phyloP scores from a whole-genome alignment of 768 basidiomycete genomes.

The Cystobasidium ongulense region DNA sequence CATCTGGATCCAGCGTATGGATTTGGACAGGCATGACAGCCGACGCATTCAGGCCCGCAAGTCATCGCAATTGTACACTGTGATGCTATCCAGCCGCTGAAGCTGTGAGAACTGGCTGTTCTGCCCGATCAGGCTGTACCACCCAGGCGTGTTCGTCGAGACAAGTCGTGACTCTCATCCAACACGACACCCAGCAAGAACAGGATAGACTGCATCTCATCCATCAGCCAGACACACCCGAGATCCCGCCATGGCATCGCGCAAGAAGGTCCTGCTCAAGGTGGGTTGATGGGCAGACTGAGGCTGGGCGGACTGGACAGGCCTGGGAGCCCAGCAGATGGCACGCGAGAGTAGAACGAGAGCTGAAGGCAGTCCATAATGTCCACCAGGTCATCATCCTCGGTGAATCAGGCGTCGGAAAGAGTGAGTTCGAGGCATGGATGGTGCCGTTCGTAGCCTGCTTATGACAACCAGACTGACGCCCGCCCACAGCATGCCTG shows the following conservation, averaged over 20 bases:
- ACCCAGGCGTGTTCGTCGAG: no score
- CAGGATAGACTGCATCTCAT: not conserved
- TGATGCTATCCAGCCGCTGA: no score
- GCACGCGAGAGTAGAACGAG: not conserved
- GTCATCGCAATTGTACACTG: no score
- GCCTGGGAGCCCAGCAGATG: slow-evolving; percentile 27
- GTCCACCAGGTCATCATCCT: slow-evolving; percentile 83
- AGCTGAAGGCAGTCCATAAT: not conserved
- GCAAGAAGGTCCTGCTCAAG: slow-evolving; percentile 51
- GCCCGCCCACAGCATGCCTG: slow-evolving; percentile 97
- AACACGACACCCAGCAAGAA: not conserved
- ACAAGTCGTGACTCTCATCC: not conserved
- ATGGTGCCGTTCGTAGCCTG: slow-evolving; percentile 12
- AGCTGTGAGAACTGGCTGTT: no score
- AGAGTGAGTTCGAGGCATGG: not conserved
- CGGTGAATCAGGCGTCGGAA: slow-evolving; percentile 56
- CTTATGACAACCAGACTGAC: not conserved
- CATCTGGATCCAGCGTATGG: no score
- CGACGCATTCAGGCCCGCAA: no score
- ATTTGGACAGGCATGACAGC: no score
- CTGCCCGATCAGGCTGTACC: no score
- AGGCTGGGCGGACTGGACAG: slow-evolving; percentile 28
- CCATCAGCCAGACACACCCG: not conserved
- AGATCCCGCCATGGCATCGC: slow-evolving; percentile 56
- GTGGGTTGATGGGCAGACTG: slow-evolving; percentile 38